Percentiles rank a stretch among this genome's conserved stretches.
These are phyloP conservation scores for Capsicum pubescens DNA, from an alignment of 257 asterid species.

Conservation along the genomic window DNA sequence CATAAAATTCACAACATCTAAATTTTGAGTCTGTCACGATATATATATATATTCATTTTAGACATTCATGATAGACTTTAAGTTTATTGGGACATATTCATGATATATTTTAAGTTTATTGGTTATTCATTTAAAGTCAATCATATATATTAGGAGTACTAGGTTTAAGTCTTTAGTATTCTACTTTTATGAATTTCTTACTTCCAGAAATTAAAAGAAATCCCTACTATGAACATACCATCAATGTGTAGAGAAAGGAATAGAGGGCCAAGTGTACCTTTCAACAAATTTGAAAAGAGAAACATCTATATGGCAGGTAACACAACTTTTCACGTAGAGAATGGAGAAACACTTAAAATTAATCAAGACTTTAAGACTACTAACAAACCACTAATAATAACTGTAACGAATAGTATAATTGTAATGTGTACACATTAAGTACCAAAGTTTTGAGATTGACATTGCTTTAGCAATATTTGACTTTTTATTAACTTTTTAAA, in stretches of 20 bases:
- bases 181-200: neutral
- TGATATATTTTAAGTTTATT: neutral
- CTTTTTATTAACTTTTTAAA: no score
- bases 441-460: neutral
- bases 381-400: neutral
- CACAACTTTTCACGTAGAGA: neutral
- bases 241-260: neutral
- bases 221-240: neutral
- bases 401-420: neutral
- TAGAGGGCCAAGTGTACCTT: neutral
- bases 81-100: neutral
- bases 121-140: constrained; percentile 17
- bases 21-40: neutral
- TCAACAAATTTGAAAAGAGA: neutral
- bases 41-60: neutral
- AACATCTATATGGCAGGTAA: neutral
- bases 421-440: neutral
- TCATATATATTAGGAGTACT: neutral
- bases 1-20: neutral
- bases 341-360: neutral
- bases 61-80: neutral
- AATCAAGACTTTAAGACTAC: neutral
- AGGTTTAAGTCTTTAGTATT: neutral
- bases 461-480: neutral
- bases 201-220: neutral